These are phyloP conservation scores for Pleurotus eryngii DNA, from an alignment of 768 basidiomycete genomes.

Conservation along the genomic window DNA sequence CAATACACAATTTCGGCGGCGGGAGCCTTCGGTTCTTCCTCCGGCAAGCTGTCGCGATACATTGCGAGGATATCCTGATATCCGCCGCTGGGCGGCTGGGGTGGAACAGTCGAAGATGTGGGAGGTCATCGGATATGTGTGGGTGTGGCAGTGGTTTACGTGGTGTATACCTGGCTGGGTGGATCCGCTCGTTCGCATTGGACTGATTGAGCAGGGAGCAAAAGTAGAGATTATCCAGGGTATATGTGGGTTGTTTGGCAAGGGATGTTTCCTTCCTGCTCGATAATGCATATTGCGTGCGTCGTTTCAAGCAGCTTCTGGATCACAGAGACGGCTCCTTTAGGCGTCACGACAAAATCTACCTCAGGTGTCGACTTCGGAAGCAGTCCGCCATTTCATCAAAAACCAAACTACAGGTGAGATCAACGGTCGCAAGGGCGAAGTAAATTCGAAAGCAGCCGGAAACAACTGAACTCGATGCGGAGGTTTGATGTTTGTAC, in stretches of 20 bases:
- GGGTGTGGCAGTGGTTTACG: constrained; percentile 16
- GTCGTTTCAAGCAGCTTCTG: too few species aligned
- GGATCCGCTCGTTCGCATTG: neutral
- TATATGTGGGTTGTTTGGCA: neutral
- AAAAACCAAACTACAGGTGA: too few species aligned
- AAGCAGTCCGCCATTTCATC: too few species aligned
- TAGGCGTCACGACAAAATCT: too few species aligned
- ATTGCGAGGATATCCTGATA: constrained; percentile 26
- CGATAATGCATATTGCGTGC: too few species aligned
- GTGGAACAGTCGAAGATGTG: neutral
- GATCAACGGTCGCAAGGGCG: too few species aligned
- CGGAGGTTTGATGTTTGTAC: too few species aligned
- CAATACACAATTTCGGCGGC: constrained; percentile 9
- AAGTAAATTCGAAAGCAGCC: too few species aligned
- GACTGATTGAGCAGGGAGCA: neutral
- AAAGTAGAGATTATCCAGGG: neutral
- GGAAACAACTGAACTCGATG: too few species aligned
- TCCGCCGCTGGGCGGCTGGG: constrained; percentile 9
- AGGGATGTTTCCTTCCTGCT: too few species aligned
- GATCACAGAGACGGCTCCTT: too few species aligned
- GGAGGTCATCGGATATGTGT: constrained; percentile 12
- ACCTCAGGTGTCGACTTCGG: too few species aligned
- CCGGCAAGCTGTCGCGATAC: constrained; percentile 26
- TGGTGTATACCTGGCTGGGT: neutral
- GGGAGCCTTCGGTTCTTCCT: constrained; percentile 22